Percentiles rank a stretch among this genome's conserved stretches.
phyloP scores from a whole-genome alignment of 116 monocot genomes.

The Zostera marina region DNA sequence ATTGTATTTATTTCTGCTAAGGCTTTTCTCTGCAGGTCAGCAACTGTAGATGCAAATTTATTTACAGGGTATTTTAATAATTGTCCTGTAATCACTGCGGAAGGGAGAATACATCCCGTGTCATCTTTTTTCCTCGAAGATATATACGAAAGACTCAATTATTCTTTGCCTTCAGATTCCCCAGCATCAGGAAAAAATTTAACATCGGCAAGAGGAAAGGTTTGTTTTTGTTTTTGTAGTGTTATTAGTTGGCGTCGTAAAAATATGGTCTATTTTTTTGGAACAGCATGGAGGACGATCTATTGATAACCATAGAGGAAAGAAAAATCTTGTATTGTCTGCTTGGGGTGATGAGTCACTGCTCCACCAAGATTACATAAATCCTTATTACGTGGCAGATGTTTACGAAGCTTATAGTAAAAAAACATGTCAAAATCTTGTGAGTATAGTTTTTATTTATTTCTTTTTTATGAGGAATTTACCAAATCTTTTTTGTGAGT shows the following conservation, averaged over 20 bases:
- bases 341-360: slow-evolving; percentile 83
- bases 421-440: slow-evolving; percentile 64
- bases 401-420: slow-evolving; percentile 56
- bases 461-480: no score
- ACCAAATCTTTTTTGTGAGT: no score
- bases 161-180: slow-evolving; percentile 79
- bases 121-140: slow-evolving; percentile 73
- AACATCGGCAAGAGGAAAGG: slow-evolving; percentile 41
- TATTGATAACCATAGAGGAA: slow-evolving; percentile 71
- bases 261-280: slow-evolving; percentile 4
- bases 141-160: slow-evolving; percentile 68
- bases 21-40: slow-evolving; percentile 40
- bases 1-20: neutral
- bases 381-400: slow-evolving; percentile 48
- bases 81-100: slow-evolving; percentile 73
- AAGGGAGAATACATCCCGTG: slow-evolving; percentile 93
- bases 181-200: slow-evolving; percentile 44
- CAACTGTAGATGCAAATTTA: slow-evolving; percentile 74
- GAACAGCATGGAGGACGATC: slow-evolving; percentile 30
- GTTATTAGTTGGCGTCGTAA: no score
- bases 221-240: slow-evolving; percentile 19
- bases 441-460: slow-evolving; percentile 14
- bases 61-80: slow-evolving; percentile 72
- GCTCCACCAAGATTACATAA: slow-evolving; percentile 54
- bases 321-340: slow-evolving; percentile 75